Evolutionary conservation across 2,329 filamentous ascomycete species (phyloP).

Genomic region (Canariomyces notabilis): DNA sequence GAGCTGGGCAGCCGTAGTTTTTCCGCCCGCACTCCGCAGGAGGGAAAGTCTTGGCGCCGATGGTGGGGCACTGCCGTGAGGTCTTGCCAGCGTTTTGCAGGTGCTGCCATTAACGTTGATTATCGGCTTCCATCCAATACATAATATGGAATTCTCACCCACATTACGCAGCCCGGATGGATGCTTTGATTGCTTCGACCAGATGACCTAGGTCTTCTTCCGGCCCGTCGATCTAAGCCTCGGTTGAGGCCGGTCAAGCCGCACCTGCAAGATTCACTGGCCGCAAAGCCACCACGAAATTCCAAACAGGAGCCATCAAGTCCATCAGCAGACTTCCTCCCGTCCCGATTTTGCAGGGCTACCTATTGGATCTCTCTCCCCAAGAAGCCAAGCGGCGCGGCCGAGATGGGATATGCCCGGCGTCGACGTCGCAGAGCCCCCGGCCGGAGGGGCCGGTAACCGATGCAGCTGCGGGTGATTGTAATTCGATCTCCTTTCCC

Average conservation of each 20-base stretch:
- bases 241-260: not conserved
- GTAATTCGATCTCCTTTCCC: not conserved
- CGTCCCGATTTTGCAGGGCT: not conserved
- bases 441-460: not conserved
- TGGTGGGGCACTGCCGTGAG: not conserved
- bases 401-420: not conserved
- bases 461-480: not conserved
- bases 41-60: constrained; percentile 10
- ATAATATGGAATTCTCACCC: no score
- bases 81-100: not conserved
- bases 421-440: not conserved
- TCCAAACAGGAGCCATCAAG: constrained; percentile 1
- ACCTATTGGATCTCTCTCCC: not conserved
- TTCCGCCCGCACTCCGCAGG: constrained; percentile 9
- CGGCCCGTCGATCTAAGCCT: no score
- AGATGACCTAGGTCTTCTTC: no score
- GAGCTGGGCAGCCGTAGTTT: constrained; percentile 13
- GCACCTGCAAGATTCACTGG: not conserved
- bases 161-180: no score
- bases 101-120: no score
- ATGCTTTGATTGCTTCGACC: no score
- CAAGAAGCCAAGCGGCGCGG: not conserved
- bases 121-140: no score
- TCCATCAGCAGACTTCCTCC: not conserved
- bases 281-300: not conserved